These are phyloP conservation scores for Cyphellophora europaea DNA, from an alignment of 2,329 filamentous ascomycete species.

Conservation along the genomic window DNA sequence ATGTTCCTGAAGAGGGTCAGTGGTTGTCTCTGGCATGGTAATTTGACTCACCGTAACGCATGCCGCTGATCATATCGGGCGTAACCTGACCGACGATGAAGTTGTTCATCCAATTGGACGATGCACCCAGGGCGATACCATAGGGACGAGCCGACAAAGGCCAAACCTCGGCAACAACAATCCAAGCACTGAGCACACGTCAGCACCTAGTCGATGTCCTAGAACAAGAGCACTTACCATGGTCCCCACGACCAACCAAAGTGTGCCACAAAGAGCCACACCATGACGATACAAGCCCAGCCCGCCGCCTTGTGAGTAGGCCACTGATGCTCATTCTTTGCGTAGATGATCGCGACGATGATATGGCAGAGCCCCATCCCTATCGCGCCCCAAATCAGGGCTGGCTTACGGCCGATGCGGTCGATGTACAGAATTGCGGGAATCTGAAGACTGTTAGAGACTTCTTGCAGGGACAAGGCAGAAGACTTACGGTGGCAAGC, in stretches of 20 bases:
- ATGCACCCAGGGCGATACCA: slow-evolving; percentile 54
- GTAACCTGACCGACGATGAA: slow-evolving; percentile 28
- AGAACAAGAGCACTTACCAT: slow-evolving; percentile 30
- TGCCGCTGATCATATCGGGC: slow-evolving; percentile 24
- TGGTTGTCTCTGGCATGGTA: slow-evolving; percentile 1
- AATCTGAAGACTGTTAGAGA: too few species aligned
- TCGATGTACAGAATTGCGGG: slow-evolving; percentile 30
- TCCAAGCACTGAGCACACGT: slow-evolving; percentile 16
- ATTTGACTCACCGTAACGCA: slow-evolving; percentile 22
- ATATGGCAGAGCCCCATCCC: slow-evolving; percentile 63
- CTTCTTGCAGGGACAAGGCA: too few species aligned
- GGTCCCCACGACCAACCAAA: slow-evolving; percentile 42
- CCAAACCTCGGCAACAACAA: slow-evolving; percentile 56
- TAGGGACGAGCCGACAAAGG: slow-evolving; percentile 61
- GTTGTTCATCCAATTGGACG: slow-evolving; percentile 29
- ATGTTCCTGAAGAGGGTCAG: slow-evolving; percentile 24
- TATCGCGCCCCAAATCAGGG: slow-evolving; percentile 45
- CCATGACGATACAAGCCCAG: slow-evolving; percentile 53
- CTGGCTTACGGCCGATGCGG: slow-evolving; percentile 27
- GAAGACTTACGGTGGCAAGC: slow-evolving; percentile 26
- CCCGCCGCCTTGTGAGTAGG: slow-evolving; percentile 48
- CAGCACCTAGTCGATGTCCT: slow-evolving; percentile 30
- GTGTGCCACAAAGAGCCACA: slow-evolving; percentile 63
- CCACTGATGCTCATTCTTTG: slow-evolving; percentile 51
- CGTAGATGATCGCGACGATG: slow-evolving; percentile 60